These are phyloP conservation scores for Rutidosis leptorrhynchoides DNA, from an alignment of 129 eudicot genomes.

Conservation along the genomic window DNA sequence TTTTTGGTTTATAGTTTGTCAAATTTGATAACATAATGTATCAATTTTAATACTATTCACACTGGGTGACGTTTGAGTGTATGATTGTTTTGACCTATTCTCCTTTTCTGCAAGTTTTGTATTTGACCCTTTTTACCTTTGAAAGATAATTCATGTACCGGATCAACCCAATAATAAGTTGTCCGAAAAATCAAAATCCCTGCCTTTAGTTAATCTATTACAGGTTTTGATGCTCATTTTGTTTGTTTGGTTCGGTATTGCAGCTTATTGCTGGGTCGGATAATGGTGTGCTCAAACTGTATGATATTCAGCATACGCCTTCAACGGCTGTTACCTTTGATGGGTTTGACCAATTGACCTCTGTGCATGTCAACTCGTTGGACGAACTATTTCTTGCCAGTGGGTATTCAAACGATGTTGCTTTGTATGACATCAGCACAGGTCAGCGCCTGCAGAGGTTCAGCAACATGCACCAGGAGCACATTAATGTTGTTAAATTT, in stretches of 20 bases:
- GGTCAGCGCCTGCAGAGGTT: conserved; percentile 77
- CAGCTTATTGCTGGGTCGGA: conserved; percentile 98
- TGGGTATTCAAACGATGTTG: conserved; percentile 81
- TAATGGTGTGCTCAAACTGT: conserved; percentile 80
- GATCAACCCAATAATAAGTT: neutral
- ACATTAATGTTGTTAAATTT: conserved; percentile 88
- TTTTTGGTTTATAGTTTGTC: neutral
- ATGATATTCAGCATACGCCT: conserved; percentile 49
- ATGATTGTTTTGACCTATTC: neutral
- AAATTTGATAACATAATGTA: neutral
- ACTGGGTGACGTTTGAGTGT: neutral
- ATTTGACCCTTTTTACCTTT: neutral
- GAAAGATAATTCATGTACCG: neutral
- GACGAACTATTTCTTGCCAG: conserved; percentile 88
- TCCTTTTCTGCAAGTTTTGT: neutral
- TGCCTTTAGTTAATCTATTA: neutral
- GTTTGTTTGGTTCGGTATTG: conserved; percentile 20
- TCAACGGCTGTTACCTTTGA: conserved; percentile 53
- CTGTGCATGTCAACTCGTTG: conserved; percentile 88
- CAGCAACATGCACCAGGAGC: conserved; percentile 74
- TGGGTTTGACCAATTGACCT: conserved; percentile 90
- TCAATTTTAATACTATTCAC: neutral
- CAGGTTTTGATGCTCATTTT: neutral
- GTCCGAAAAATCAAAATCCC: neutral
- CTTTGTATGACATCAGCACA: conserved; percentile 71